Evolutionary conservation across 129 eudicot species (phyloP), one percentile per base, ranked within the genome.

Genomic region (Erigeron canadensis): DNA sequence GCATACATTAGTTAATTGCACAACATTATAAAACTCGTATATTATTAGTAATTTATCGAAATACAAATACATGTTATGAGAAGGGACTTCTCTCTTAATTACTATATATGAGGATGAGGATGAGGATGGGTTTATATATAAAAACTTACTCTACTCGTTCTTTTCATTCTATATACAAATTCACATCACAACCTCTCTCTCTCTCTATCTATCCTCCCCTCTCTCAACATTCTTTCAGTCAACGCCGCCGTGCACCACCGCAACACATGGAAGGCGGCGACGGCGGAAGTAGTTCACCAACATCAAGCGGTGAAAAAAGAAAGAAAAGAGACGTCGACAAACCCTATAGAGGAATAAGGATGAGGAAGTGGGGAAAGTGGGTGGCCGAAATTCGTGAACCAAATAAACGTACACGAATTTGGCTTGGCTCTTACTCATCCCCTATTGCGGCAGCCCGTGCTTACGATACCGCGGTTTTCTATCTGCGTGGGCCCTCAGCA

Each of bases 321-420:
- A 83, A 78, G 56, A 85, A 83, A 9, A 58, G 46, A 4, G 82
- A 82, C 54, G 73, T 75, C 22, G 74, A 73, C 73, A 91, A 91
- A 65, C 96, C 89, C 60, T 91, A 88, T 80, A 71, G 96, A 75
- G 97, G 97, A 37, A 91, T 91, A 75, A 72, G 97, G 85, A 88
- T 88, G 96, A 82, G 97, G 44, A 91, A 91, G 93, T 91, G 96
- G 97, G 97, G 97, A 6, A 91, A 91, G 73, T 91, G 97, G 97
- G 97, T 91, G 38, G 97, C 97, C n/a, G 97, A 91, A 66, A 88
- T 91, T 41, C 78, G 97, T 47, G 97, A 88, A 65, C 97, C 97
- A 9, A 91, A 91, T 79, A 91, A 91, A 56, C 74, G 97, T 4
- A 80, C 97, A 5, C 83, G 97, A 45, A 86, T 91, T 6, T 91